Base-by-base conservation (phyloP, 2,329 filamentous ascomycete genomes). In the Lasiodiplodia citricola region DNA sequence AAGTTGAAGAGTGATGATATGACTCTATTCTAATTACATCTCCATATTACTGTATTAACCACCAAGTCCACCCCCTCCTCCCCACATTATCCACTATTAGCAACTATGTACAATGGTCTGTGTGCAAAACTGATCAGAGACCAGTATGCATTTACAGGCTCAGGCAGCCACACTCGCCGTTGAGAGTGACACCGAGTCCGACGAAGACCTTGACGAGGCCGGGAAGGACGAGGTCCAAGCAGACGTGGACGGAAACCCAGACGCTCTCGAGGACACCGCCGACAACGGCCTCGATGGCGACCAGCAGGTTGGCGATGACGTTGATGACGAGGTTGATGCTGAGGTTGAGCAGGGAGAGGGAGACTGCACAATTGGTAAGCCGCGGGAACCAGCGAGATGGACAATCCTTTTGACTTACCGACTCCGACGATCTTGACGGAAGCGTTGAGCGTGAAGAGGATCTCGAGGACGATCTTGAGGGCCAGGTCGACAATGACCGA, bases 381-480 rank as follows among this genome's bases (percentile, higher is more conserved):
- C 2, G 16, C 38, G 4, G 25, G 7, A 41, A 16, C 8, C 21
- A 14, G 44, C 11, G 13, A 8, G 37, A 14, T n/a, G 56, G 31
- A 54, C n/a, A 21, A 4, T 14, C n/a, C 2, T 16, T 31, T 31
- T 7, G 14, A 51, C 68, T 68, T 64, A 70, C 68, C 54, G 28
- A 44, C 13, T 28, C 68, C 68, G 23, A 70, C 18, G 57, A 64
- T 31, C 41, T 92, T 16, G 84, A 89, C 16, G 77, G 70, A 31
- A 73, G 77, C 4, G 78, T 83, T 47, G 82, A 82, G 44, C 82
- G 80, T 73, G 81, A 83, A 28, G 78, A 81, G 13, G 76, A 80
- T 0, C 80, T 76, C 25, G 71, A 79, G 0, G 77, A 79, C 4
- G 83, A 83, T 1, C 83, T 83, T n/a, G 85, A 86, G 23, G 80